These are phyloP conservation scores for Boletus sp. DNA, from an alignment of 768 basidiomycete species.

Conservation along the genomic window DNA sequence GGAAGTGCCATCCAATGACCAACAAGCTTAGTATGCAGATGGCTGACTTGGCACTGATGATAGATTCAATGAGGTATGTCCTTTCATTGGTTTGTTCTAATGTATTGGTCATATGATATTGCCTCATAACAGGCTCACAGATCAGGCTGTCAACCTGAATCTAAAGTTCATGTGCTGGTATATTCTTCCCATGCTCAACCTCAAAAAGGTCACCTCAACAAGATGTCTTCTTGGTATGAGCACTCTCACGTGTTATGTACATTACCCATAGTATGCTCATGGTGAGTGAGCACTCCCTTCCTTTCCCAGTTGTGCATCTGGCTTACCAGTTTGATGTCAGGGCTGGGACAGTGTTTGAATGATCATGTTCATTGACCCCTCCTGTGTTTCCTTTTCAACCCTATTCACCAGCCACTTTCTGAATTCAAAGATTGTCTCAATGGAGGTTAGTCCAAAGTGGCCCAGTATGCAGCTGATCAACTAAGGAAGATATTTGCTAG, in stretches of 20 bases:
- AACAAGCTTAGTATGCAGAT: constrained; percentile 82
- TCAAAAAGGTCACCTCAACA: constrained; percentile 82
- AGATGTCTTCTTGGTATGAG: constrained; percentile 90
- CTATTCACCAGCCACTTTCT: constrained; percentile 94
- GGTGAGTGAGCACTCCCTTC: constrained; percentile 35
- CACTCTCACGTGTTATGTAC: constrained; percentile 95
- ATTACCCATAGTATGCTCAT: constrained; percentile 82
- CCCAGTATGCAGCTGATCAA: constrained; percentile 81
- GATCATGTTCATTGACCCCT: constrained; percentile 91
- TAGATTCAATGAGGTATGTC: constrained; percentile 81
- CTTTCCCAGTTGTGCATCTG: background rate
- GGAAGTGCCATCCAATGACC: constrained; percentile 81
- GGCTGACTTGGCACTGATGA: constrained; percentile 92
- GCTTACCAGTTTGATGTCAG: constrained; percentile 37
- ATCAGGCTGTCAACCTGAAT: constrained; percentile 97
- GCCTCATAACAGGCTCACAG: constrained; percentile 61
- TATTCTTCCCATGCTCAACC: constrained; percentile 87
- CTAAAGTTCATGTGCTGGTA: constrained; percentile 98
- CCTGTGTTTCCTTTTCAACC: constrained; percentile 93
- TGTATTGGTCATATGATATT: background rate
- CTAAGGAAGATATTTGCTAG: constrained; percentile 91
- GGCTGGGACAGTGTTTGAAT: constrained; percentile 96
- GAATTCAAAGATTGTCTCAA: constrained; percentile 91
- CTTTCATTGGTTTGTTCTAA: background rate
- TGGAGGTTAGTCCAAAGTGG: constrained; percentile 93